These are phyloP conservation scores for Arctostaphylos glauca DNA, from an alignment of 148 eudicot genomes.

Conservation along the genomic window DNA sequence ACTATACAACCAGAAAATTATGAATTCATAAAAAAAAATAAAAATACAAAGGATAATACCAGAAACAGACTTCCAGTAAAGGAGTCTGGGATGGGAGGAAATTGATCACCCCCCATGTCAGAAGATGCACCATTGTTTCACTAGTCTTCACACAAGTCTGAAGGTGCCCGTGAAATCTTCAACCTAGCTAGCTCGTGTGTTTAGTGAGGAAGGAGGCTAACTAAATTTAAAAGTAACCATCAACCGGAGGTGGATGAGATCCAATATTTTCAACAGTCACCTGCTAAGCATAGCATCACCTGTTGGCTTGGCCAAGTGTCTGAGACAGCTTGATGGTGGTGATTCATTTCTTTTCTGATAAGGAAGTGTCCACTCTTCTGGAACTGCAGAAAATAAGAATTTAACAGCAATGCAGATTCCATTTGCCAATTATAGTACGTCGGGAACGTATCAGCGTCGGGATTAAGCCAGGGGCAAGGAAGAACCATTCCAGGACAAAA, in stretches of 20 bases:
- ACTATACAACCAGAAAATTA: neutral
- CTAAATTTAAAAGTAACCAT: neutral
- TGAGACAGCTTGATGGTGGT: neutral
- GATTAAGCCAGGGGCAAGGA: neutral
- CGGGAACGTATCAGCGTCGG: neutral
- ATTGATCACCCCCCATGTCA: neutral
- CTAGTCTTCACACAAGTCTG: neutral
- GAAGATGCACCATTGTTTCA: neutral
- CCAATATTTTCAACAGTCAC: neutral
- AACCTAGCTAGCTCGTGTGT: neutral
- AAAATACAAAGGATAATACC: neutral
- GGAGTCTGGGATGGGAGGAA: neutral
- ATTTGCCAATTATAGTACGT: neutral
- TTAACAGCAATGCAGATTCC: neutral
- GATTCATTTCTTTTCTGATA: neutral
- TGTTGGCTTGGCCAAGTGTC: neutral
- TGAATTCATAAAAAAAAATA: neutral
- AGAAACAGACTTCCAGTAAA: neutral
- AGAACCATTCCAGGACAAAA: neutral
- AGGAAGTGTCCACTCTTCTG: neutral
- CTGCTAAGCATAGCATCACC: neutral
- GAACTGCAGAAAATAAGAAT: neutral
- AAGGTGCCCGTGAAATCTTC: neutral
- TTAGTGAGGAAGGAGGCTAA: neutral
- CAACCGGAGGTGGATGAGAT: neutral